Evolutionary conservation across 176 grass and related monocot genomes (phyloP), one percentile per base, ranked within the genome.

Genomic region (Rhynchospora pubera): DNA sequence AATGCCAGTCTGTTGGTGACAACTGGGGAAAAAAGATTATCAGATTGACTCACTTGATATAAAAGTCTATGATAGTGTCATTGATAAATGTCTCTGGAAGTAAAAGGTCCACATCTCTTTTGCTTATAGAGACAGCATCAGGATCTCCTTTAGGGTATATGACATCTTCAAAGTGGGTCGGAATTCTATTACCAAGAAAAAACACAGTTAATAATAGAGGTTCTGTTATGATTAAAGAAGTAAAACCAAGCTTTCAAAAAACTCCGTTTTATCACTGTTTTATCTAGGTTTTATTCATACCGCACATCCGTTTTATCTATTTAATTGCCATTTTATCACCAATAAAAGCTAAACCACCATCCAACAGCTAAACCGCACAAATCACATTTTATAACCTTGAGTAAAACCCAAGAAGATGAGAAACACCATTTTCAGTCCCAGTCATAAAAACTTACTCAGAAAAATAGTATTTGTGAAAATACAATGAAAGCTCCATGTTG

Each of bases 61-160:
- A 99, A 72, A 99, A 99, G 84, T 99, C 97, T 48, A 99, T 99
- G 87, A 99, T 96, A 12, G 97, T 99, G 83, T 99, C 97, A 55
- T 99, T 99, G 86, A 99, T 82, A 81, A 99, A 99, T 81, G 97
- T 99, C 87, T 99, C 97, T 59, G 97, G 97, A 85, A 91, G 91
- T 50, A 99, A 86, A 43, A 96, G 83, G 59, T 99, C 93, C 83
- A 86, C 68, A 70, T 99, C 97, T 90, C 91, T 90, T 93, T 91
- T 91, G 82, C 93, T 91, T 84, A 99, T 91, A 45, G 92, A 99
- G 62, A 99, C 89, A 81, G 97, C 97, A 93, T 99, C 97, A 71
- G 88, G 85, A 76, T 99, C 97, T 83, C 97, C 97, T 86, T 93
- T 69, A 26, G 97, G 97, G 92, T 91, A 99, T 69, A 99, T 88